Conservation (phyloP, 805 yeast species). For the Candida xiaguanensis region DNA sequence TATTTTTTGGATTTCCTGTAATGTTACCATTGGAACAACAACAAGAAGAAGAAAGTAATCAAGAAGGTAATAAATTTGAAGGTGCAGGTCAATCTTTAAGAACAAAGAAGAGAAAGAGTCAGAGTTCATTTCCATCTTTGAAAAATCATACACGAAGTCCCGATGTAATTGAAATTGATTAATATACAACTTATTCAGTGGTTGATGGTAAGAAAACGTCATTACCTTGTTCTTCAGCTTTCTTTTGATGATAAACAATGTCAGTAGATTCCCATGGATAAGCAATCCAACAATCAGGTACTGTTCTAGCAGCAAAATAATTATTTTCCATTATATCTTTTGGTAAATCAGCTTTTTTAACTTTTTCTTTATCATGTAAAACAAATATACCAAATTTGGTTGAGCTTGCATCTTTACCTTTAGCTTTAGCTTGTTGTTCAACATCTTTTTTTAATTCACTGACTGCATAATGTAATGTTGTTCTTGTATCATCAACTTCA, state of each 20-base stretch:
- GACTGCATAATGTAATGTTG: constrained; percentile 77
- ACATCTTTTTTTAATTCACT: constrained; percentile 73
- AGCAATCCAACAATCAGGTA: constrained; percentile 81
- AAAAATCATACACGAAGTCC: constrained; percentile 59
- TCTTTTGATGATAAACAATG: constrained; percentile 67
- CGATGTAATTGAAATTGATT: constrained; percentile 78
- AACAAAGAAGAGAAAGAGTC: constrained; percentile 65
- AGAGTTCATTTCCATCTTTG: constrained; percentile 47
- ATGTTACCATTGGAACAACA: constrained; percentile 38
- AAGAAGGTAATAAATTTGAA: constrained; percentile 38
- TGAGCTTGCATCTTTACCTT: constrained; percentile 42
- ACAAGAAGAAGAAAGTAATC: constrained; percentile 22
- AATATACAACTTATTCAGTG: constrained; percentile 13
- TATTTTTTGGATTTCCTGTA: constrained; percentile 91
- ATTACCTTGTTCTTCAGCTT: constrained; percentile 72
- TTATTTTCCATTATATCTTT: constrained; percentile 55
- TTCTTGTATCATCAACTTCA: constrained; percentile 85
- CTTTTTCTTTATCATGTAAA: constrained; percentile 70
- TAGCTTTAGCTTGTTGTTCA: constrained; percentile 51
- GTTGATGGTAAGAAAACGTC: constrained; percentile 47
- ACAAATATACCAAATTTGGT: constrained; percentile 76
- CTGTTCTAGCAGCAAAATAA: constrained; percentile 71
- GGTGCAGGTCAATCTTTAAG: constrained; percentile 80
- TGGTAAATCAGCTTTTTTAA: constrained; percentile 70
- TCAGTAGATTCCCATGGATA: constrained; percentile 85